Percentiles rank a stretch among this genome's conserved stretches.
Evolutionary conservation across 2,329 filamentous ascomycete species (phyloP).

Genomic region (Samsoniella hepiali): DNA sequence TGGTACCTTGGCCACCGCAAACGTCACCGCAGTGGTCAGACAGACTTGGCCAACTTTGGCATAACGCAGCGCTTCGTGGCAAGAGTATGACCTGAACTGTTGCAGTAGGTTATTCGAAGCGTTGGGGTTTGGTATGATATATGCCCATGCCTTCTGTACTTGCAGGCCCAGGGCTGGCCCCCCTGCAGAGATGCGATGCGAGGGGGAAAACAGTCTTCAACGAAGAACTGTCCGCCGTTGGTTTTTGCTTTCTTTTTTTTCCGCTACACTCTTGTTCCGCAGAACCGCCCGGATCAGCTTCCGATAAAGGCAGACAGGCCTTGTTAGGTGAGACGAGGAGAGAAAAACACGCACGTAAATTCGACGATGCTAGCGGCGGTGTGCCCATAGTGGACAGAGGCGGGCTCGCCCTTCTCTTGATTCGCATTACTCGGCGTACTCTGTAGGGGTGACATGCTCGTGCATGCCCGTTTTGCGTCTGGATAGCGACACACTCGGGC

Average conservation of each 20-base stretch:
- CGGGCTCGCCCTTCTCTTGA: neutral
- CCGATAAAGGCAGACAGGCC: neutral
- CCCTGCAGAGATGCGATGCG: too few species aligned
- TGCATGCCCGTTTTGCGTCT: neutral
- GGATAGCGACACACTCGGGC: neutral
- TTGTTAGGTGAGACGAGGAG: neutral
- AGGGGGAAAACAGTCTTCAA: neutral
- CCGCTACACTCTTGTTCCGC: neutral
- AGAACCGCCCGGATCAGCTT: neutral
- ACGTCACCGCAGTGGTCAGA: neutral
- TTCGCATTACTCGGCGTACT: neutral
- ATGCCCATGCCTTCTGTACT: neutral
- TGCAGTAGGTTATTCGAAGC: neutral
- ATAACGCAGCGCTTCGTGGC: neutral
- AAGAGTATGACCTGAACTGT: neutral
- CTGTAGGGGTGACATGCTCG: neutral
- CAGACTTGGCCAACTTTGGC: neutral
- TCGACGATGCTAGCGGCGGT: neutral
- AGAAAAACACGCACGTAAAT: neutral
- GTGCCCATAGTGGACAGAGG: neutral
- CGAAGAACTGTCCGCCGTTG: neutral
- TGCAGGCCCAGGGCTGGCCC: neutral
- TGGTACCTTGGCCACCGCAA: neutral
- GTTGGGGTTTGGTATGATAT: neutral
- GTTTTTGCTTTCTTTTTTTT: neutral